A percentile compares a stretch with the other conserved stretches of the same genome.
phyloP scores from a whole-genome alignment of 306 rosid species.

The Cucurbita ficifolia region DNA sequence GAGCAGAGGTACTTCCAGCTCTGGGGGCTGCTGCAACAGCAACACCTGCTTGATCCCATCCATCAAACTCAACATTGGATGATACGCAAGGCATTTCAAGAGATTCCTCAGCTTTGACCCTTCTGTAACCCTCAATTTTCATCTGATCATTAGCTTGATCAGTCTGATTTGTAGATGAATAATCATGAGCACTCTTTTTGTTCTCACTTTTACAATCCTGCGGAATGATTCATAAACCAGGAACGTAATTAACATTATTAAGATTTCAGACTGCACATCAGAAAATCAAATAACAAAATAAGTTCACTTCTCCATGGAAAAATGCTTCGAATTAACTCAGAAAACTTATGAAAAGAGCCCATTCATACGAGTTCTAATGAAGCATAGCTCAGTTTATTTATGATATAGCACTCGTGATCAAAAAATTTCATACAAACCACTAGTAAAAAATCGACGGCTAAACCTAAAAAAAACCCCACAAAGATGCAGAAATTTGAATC shows the following conservation, averaged over 20 bases:
- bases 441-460: neutral
- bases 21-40: slow-evolving; percentile 24
- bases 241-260: neutral
- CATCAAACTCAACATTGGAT: slow-evolving; percentile 34
- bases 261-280: neutral
- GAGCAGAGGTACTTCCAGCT: slow-evolving; percentile 42
- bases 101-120: slow-evolving; percentile 30
- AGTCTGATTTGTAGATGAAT: slow-evolving; percentile 22
- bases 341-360: neutral
- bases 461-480: neutral
- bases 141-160: slow-evolving; percentile 29
- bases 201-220: slow-evolving; percentile 54
- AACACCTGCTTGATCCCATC: slow-evolving; percentile 35
- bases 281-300: neutral
- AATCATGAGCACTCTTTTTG: slow-evolving; percentile 36
- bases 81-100: slow-evolving; percentile 38
- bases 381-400: neutral
- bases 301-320: neutral
- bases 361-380: neutral
- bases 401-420: neutral
- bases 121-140: slow-evolving; percentile 39
- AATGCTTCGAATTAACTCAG: neutral
- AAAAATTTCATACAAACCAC: neutral
- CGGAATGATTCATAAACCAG: neutral
- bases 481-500: neutral